Base-by-base conservation (phyloP, 106 monocot genomes). In the Platanthera guangdongensis region DNA sequence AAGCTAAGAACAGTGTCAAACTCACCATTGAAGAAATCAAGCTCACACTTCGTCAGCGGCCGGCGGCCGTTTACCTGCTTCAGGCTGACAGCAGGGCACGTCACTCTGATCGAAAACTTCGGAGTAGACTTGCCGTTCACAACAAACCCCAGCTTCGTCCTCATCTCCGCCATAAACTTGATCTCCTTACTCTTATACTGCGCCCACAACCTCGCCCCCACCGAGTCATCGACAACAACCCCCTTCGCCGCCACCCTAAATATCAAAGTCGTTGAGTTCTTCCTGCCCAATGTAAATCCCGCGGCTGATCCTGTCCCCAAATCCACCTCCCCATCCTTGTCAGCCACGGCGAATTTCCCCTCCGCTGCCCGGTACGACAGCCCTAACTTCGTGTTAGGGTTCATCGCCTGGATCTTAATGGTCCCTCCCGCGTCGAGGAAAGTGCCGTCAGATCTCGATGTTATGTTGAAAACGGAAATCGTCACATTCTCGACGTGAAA, bases 381-480 rank as follows among this genome's bases (percentile, higher is more conserved):
- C 50, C 59, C 78, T 54, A 95, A 80, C 79, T 82, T 88, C 16
- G 78, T 54, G 63, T 95, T 95, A 1, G 86, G 88, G 63, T 92
- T 95, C 50, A 80, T 47, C 4, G 75, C 74, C 50, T 80, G 77
- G 75, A 92, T 72, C 11, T 68, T 57, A 30, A 78, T 72, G 1
- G 64, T 21, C 21, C 69, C 49, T 4, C 75, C 39, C 47, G 81
- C 77, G 71, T 85, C 78, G 52, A 93, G 80, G 72, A 81, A 87
- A n/a, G 81, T 78, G 47, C 83, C 88, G 72, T 77, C 81, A 47
- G 85, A 21, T 51, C 72, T 72, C 71, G 84, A 22, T 9, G 80
- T 59, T 72, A 88, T 62, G 52, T 76, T 76, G 76, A 83, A 77
- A 6, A 49, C 64, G 9, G 82, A 52, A 12, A 68, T 47, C 11